Percentiles rank a stretch among this genome's conserved stretches.
phyloP scores from a whole-genome alignment of 495 filamentous ascomycete species.

The Hyaloscypha bicolor region DNA sequence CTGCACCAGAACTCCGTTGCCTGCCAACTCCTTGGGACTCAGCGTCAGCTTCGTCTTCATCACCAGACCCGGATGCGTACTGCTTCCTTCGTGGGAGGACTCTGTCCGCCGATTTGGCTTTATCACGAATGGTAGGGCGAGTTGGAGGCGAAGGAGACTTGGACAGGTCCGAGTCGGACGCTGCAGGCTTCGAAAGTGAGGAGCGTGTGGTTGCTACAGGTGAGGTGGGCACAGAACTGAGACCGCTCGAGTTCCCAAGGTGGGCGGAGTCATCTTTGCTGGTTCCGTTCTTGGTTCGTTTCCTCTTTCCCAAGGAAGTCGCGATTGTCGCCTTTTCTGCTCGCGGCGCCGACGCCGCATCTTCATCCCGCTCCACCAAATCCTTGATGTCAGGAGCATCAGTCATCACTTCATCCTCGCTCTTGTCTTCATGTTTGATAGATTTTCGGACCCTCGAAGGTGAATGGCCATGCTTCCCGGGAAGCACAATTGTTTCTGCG shows the following conservation, averaged over 20 bases:
- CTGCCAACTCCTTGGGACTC: conserved; percentile 9
- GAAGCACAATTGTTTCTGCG: conserved; percentile 78
- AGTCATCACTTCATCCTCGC: conserved; percentile 47
- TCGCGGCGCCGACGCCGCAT: conserved; percentile 34
- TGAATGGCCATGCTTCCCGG: conserved; percentile 70
- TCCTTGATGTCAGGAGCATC: conserved; percentile 33
- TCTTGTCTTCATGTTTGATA: conserved; percentile 71
- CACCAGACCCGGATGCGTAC: conserved; percentile 27
- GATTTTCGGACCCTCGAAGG: conserved; percentile 68
- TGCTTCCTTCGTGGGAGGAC: conserved; percentile 24
- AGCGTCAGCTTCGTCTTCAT: conserved; percentile 26
- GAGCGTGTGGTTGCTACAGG: conserved; percentile 40
- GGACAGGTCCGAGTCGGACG: conserved; percentile 40
- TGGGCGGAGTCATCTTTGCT: conserved; percentile 33
- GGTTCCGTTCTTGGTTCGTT: conserved; percentile 39
- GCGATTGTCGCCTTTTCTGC: conserved; percentile 20
- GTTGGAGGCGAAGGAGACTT: conserved; percentile 30
- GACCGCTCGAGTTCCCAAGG: conserved; percentile 46
- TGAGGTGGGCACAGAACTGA: conserved; percentile 58
- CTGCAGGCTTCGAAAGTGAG: conserved; percentile 37
- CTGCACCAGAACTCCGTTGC: conserved; percentile 30
- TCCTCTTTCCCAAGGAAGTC: conserved; percentile 48
- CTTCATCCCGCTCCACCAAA: conserved; percentile 14
- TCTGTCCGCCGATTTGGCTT: conserved; percentile 33
- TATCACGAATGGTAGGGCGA: conserved; percentile 22